Percentiles rank a stretch among this genome's conserved stretches.
These are phyloP conservation scores for Saposhnikovia divaricata DNA, from an alignment of 129 eudicot genomes.

Conservation along the genomic window DNA sequence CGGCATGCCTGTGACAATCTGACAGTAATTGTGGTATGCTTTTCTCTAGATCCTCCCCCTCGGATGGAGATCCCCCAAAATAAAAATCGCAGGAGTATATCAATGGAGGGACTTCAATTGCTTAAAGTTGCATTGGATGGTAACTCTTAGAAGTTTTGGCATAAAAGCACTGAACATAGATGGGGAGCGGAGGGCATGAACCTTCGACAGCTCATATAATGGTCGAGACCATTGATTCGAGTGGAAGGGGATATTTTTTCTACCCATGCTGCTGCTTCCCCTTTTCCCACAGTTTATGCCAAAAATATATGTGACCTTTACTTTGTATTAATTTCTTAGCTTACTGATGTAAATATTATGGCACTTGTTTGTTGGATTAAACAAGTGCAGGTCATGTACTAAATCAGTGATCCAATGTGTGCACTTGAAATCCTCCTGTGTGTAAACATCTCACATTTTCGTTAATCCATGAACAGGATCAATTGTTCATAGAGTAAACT, in stretches of 20 bases:
- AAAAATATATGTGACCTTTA: too few relatives aligned
- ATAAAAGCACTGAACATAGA: not conserved
- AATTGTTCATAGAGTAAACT: too few relatives aligned
- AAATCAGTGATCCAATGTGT: too few relatives aligned
- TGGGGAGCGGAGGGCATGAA: too few relatives aligned
- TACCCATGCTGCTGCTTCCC: not conserved
- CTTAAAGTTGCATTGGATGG: constrained; percentile 56
- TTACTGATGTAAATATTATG: too few relatives aligned
- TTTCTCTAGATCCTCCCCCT: constrained; percentile 74
- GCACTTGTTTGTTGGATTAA: too few relatives aligned
- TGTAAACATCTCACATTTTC: too few relatives aligned
- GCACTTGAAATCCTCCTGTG: too few relatives aligned
- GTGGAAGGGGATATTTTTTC: not conserved
- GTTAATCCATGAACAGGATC: too few relatives aligned
- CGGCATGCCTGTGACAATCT: constrained; percentile 60
- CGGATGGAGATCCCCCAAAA: constrained; percentile 45
- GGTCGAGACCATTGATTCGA: not conserved
- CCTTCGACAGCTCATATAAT: too few relatives aligned
- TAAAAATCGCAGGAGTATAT: constrained; percentile 60
- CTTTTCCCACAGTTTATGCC: not conserved
- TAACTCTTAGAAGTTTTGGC: constrained; percentile 21
- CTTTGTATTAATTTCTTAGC: too few relatives aligned
- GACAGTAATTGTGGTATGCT: constrained; percentile 65
- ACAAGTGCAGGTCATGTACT: too few relatives aligned
- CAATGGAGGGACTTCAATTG: constrained; percentile 64